Evolutionary conservation across 768 basidiomycete genomes (phyloP), one percentile per base, ranked within the genome.

Genomic region (Russula ochroleuca): DNA sequence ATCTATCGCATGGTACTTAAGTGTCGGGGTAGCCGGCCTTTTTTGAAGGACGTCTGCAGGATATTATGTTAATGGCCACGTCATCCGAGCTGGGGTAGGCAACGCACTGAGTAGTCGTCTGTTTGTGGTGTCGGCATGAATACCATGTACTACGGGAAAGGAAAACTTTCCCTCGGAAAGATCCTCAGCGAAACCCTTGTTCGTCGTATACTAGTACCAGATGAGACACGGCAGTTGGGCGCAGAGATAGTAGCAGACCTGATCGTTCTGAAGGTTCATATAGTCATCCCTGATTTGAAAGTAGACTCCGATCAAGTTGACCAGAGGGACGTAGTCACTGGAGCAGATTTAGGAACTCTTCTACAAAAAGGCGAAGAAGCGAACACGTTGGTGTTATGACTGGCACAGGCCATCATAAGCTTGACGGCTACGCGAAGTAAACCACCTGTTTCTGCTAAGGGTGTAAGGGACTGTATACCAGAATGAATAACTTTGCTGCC

Each of bases 221-320:
- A 41, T 50, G 38, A 63, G 64, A 37, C 28, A 37, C 14, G 9
- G 9, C 17, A n/a, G 9, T 17, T 10, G 11, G 21, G 6, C 56
- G 6, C 4, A 9, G 31, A 21, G 33, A 53, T 50, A 15, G 35
- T 50, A 15, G 56, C 77, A 28, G 69, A 93, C 94, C 79, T 94
- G 85, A 19, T 83, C 81, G 53, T 90, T 92, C 70, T 95, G 87
- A 28, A 98, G 77, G 70, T 98, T 98, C 90, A 96, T 93, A 51
- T 94, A 90, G 73, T 98, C 96, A 69, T 98, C 96, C n/a, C 94
- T 78, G 68, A 98, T 95, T 73, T 98, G 96, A 74, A 94, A 97
- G 70, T 86, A 90, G n/a, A 97, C 84, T 2, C 95, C 93, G 64
- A 98, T 89, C 11, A 97, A 82, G 73, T 97, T 97, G 66, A 96